These are phyloP conservation scores for Diaporthe caulivora DNA, from an alignment of 2,329 filamentous ascomycete species.

Conservation along the genomic window DNA sequence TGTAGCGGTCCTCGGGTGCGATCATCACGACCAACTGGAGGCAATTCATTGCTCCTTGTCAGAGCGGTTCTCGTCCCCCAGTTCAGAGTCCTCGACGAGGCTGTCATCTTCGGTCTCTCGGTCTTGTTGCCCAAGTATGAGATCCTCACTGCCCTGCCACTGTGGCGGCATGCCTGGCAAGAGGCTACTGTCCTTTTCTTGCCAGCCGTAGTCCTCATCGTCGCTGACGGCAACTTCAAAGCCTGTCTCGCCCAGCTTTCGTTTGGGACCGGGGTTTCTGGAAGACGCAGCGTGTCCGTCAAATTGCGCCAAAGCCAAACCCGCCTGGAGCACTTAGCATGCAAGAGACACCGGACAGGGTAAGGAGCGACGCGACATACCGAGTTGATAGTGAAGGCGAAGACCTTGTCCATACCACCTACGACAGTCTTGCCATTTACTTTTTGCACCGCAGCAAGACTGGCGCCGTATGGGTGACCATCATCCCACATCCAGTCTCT, in stretches of 20 bases:
- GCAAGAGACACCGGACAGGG: constrained; percentile 32
- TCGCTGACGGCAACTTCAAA: constrained; percentile 71
- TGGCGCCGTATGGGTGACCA: constrained; percentile 60
- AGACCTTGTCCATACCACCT: constrained; percentile 56
- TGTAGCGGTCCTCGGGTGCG: constrained; percentile 8
- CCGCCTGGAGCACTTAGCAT: constrained; percentile 52
- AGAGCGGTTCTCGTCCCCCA: constrained; percentile 40
- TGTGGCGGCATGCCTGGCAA: constrained; percentile 72
- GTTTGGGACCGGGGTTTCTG: constrained; percentile 64
- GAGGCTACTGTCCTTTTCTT: constrained; percentile 73
- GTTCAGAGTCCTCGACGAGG: constrained; percentile 53
- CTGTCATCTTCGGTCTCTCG: constrained; percentile 53
- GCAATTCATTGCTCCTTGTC: constrained; percentile 39
- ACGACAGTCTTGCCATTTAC: constrained; percentile 64
- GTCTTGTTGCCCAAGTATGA: constrained; percentile 60
- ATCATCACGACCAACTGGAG: background rate
- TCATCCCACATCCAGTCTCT: constrained; percentile 76
- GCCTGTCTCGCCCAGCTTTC: constrained; percentile 72
- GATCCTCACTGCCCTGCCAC: constrained; percentile 76
- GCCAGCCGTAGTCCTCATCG: constrained; percentile 81
- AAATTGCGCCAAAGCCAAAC: constrained; percentile 56
- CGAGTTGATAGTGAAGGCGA: constrained; percentile 62
- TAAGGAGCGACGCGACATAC: constrained; percentile 51
- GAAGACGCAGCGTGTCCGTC: constrained; percentile 52
- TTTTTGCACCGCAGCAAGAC: constrained; percentile 76